These are phyloP conservation scores for Neurospora sp. DNA, from an alignment of 495 filamentous ascomycete species.

Conservation along the genomic window DNA sequence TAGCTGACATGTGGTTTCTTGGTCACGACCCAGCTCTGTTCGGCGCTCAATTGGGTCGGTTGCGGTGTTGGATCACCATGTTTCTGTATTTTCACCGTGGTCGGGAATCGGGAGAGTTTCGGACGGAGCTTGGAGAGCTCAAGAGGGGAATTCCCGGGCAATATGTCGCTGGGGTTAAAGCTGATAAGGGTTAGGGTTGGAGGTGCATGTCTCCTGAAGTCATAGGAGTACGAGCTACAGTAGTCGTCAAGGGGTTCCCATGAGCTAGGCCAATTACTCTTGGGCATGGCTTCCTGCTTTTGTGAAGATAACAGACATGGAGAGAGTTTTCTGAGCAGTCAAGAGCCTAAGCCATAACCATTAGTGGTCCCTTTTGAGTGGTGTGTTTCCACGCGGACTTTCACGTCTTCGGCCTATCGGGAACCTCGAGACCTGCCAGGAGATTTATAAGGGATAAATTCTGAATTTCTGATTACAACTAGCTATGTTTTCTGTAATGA, in stretches of 20 bases:
- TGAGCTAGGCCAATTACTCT: not conserved
- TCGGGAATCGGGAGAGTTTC: not conserved
- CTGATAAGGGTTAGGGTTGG: not conserved
- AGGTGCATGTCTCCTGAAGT: not conserved
- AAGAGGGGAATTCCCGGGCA: not conserved
- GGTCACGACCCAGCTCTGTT: not conserved
- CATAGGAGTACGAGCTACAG: too few species aligned
- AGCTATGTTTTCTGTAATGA: too few species aligned
- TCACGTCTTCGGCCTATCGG: not conserved
- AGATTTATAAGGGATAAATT: not conserved
- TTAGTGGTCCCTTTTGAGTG: not conserved
- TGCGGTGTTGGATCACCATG: not conserved
- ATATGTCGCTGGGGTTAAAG: not conserved
- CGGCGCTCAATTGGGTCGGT: conserved; percentile 6
- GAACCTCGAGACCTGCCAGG: not conserved
- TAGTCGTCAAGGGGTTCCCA: not conserved
- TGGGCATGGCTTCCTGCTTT: not conserved
- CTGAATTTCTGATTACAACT: not conserved
- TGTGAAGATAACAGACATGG: not conserved
- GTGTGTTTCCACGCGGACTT: not conserved
- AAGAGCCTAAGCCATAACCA: not conserved
- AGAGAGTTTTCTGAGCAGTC: not conserved
- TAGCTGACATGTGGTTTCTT: conserved; percentile 12
- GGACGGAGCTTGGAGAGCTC: not conserved
- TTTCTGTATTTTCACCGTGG: not conserved